These are phyloP conservation scores for Mucor piriformis DNA, from an alignment of 371 early-diverging fungal species.

Conservation along the genomic window DNA sequence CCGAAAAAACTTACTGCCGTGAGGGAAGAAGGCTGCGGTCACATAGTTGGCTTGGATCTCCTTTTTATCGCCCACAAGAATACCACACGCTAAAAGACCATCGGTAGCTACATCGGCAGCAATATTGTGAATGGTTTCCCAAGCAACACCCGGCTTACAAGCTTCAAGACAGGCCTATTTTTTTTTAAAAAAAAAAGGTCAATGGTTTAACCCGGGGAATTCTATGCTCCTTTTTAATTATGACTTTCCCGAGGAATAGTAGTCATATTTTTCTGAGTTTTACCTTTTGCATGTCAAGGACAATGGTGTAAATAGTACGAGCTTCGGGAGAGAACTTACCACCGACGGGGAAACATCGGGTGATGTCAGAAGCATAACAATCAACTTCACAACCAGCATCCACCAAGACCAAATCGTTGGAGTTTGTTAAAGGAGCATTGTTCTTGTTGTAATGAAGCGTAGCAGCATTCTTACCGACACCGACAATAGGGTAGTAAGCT, in stretches of 20 bases:
- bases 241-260: too few relatives aligned
- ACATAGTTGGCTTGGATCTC: slow-evolving; percentile 72
- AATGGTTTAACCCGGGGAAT: slow-evolving; percentile 4
- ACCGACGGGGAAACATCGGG: slow-evolving; percentile 86
- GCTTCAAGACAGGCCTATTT: slow-evolving; percentile 56
- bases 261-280: background rate
- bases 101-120: slow-evolving; percentile 75
- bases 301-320: slow-evolving; percentile 80
- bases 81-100: slow-evolving; percentile 77
- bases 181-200: background rate
- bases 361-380: slow-evolving; percentile 90
- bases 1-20: slow-evolving; percentile 63
- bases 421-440: slow-evolving; percentile 49
- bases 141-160: slow-evolving; percentile 81
- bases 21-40: slow-evolving; percentile 90
- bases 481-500: slow-evolving; percentile 88
- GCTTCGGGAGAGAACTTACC: slow-evolving; percentile 79
- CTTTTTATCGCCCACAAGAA: slow-evolving; percentile 71
- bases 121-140: slow-evolving; percentile 88
- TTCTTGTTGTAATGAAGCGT: slow-evolving; percentile 86
- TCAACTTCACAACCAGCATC: slow-evolving; percentile 88
- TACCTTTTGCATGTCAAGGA: slow-evolving; percentile 83
- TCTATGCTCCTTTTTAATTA: background rate
- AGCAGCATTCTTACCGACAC: slow-evolving; percentile 77
- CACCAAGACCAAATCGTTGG: slow-evolving; percentile 68